phyloP scores from a whole-genome alignment of 805 yeast genomes.

The Candida awuae region DNA sequence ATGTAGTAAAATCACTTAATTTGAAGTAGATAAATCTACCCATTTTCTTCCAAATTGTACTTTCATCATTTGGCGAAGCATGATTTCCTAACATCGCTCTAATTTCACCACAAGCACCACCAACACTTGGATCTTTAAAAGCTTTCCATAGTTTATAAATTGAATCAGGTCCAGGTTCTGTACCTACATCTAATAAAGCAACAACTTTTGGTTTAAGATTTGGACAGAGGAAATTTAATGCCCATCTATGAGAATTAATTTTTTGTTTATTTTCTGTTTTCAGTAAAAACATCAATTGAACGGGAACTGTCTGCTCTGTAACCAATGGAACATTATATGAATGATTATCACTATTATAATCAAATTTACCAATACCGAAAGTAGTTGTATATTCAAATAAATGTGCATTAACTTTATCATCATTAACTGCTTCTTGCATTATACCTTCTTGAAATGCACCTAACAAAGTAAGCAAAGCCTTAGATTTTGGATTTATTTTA shows the following conservation, averaged over 20 bases:
- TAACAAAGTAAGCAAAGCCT: slow-evolving; percentile 70
- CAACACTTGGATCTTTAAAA: slow-evolving; percentile 71
- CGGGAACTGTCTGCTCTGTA: slow-evolving; percentile 60
- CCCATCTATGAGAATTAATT: slow-evolving; percentile 95
- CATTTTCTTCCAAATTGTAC: slow-evolving; percentile 16
- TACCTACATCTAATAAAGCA: slow-evolving; percentile 86
- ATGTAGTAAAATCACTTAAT: slow-evolving; percentile 33
- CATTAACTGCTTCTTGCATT: slow-evolving; percentile 84
- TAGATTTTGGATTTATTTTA: slow-evolving; percentile 69
- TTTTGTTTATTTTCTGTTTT: slow-evolving; percentile 86
- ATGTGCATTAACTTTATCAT: slow-evolving; percentile 73
- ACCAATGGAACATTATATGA: slow-evolving; percentile 50
- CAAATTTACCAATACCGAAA: slow-evolving; percentile 54
- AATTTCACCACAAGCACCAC: slow-evolving; percentile 97
- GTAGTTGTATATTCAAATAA: slow-evolving; percentile 88
- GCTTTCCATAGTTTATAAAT: slow-evolving; percentile 86
- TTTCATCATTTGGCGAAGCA: slow-evolving; percentile 26
- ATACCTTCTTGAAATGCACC: slow-evolving; percentile 94
- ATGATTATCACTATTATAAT: slow-evolving; percentile 40
- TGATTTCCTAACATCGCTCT: slow-evolving; percentile 48
- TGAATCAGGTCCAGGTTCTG: slow-evolving; percentile 81
- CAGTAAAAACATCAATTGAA: slow-evolving; percentile 78
- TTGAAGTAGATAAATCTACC: slow-evolving; percentile 40
- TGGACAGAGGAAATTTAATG: slow-evolving; percentile 84
- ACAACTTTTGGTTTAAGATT: slow-evolving; percentile 74